These are phyloP conservation scores for Kodamaea kaohsiungensis DNA, from an alignment of 805 yeast genomes.

Conservation along the genomic window DNA sequence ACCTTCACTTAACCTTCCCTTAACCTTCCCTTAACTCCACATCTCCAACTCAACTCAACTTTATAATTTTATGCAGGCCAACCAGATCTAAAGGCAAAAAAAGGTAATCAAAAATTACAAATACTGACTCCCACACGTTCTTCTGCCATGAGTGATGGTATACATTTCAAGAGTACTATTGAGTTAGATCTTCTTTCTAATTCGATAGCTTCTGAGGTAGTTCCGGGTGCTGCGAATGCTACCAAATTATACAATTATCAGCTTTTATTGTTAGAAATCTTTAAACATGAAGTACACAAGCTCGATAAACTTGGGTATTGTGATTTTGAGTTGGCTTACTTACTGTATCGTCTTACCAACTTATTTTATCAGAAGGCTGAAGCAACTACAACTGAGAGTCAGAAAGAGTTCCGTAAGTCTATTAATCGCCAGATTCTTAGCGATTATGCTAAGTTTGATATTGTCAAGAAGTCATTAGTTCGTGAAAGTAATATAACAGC, in stretches of 20 bases:
- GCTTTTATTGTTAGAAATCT: conserved; percentile 29
- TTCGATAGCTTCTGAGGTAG: conserved; percentile 1
- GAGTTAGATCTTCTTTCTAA: background rate
- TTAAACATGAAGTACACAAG: conserved; percentile 34
- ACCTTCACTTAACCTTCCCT: background rate
- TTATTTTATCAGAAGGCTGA: conserved; percentile 6
- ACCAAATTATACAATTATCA: conserved; percentile 27
- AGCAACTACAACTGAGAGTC: background rate
- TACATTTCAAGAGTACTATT: background rate
- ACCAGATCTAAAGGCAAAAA: background rate
- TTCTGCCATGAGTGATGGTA: background rate
- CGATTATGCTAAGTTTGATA: conserved; percentile 2
- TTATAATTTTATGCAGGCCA: background rate
- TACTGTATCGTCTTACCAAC: conserved; percentile 14
- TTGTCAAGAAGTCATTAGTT: conserved; percentile 1
- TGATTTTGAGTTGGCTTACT: conserved; percentile 38
- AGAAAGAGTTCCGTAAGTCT: conserved; percentile 9
- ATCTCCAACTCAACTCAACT: background rate
- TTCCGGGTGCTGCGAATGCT: background rate
- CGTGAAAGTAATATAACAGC: background rate
- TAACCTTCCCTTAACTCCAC: background rate
- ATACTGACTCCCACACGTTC: background rate
- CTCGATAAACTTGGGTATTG: conserved; percentile 31
- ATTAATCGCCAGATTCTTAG: conserved; percentile 7
- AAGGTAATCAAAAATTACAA: background rate